Base-by-base conservation (phyloP, 2,329 filamentous ascomycete species). In the Domatiomyces globalis region DNA sequence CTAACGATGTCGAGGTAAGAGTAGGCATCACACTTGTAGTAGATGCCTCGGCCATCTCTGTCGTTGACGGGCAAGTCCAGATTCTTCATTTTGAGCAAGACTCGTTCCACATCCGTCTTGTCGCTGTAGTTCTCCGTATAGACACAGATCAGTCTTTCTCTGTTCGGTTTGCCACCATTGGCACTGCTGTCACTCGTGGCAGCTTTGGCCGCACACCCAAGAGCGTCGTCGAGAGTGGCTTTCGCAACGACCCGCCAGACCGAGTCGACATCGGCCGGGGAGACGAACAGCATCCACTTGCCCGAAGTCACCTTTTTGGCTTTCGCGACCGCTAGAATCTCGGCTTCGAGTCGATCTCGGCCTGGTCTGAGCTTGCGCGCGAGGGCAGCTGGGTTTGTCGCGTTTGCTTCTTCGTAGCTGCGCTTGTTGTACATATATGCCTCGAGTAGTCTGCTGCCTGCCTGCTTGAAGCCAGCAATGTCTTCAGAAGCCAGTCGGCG, bases 61-160 rank as follows among this genome's bases (percentile, higher is more conserved):
- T 46, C 53, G 20, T 57, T 54, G 5, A 62, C 59, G 15, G 83
- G 71, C 39, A 92, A 67, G 6, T 75, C 79, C 52, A 88, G 69
- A 51, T 80, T 71, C 48, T 75, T 74, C 55, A 94, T 66, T 57
- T 71, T 75, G 52, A 71, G 63, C 42, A 90, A 68, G 3, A 94
- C 84, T 44, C 84, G 74, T 25, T 72, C 73, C 5, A 94, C 76
- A 62, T 94, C 86, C 3, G 73, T 69, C 49, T 69, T 73, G 62
- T 94, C 80, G 25, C 70, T 70, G 62, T 88, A 92, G 64, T 94
- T 80, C 43, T 72, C 70, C 4, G 86, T 94, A 65, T 94, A 94
- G 6, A 94, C 71, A 58, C 84, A 89, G 22, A 94, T 79, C 43
- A 92, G 67, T 18, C 80, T 73, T 5, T 48, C 46, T 15, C 33